A percentile compares a stretch with the other conserved stretches of the same genome.
These are phyloP conservation scores for Exophiala phaeomuriformis DNA, from an alignment of 2,329 filamentous ascomycete genomes.

Conservation along the genomic window DNA sequence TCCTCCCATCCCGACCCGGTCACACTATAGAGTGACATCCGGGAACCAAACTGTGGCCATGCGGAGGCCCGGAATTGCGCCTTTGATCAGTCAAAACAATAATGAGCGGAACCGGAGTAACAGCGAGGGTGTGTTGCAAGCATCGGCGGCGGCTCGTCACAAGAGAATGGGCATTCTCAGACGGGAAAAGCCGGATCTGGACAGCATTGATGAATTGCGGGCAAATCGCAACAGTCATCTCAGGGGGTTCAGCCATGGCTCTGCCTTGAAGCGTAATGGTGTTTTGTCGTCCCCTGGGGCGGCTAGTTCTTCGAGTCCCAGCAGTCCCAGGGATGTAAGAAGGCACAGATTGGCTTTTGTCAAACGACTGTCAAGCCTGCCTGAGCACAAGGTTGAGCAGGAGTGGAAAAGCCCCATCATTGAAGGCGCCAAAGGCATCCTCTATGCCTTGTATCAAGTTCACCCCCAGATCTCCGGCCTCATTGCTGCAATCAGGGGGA, in stretches of 20 bases:
- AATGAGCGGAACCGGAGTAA: conserved; percentile 55
- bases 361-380: conserved; percentile 50
- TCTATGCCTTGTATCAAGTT: conserved; percentile 49
- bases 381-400: conserved; percentile 47
- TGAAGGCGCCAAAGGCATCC: conserved; percentile 49
- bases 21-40: conserved; percentile 61
- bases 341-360: conserved; percentile 39
- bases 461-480: conserved; percentile 42
- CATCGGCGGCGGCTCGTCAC: conserved; percentile 40
- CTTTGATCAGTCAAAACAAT: conserved; percentile 50
- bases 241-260: conserved; percentile 52
- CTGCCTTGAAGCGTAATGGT: conserved; percentile 39
- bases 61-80: conserved; percentile 66
- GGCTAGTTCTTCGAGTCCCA: conserved; percentile 38
- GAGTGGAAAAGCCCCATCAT: conserved; percentile 45
- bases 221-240: conserved; percentile 49
- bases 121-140: conserved; percentile 53
- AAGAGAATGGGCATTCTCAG: conserved; percentile 56
- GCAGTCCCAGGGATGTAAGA: conserved; percentile 38
- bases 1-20: conserved; percentile 71
- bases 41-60: conserved; percentile 39
- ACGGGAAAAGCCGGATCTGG: conserved; percentile 49
- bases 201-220: conserved; percentile 46
- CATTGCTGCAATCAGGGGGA: conserved; percentile 41
- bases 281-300: conserved; percentile 29